Evolutionary conservation across 164 flowering plant species (phyloP).

Genomic region (Chimonanthus praecox): DNA sequence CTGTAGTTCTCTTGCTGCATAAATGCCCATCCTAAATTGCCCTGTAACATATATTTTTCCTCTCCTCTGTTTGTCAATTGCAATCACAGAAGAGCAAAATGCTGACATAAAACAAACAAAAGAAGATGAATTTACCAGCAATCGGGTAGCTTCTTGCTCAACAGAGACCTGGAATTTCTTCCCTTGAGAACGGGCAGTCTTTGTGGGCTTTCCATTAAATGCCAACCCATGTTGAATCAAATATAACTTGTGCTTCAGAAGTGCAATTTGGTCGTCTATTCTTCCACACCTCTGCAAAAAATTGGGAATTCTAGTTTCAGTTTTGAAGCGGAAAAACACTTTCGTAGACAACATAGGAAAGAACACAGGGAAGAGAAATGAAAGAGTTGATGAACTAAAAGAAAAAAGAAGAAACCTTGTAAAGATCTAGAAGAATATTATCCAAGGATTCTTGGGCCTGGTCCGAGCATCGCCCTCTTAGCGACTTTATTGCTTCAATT

Average conservation of each 20-base stretch:
- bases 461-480: slow-evolving; percentile 74
- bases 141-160: slow-evolving; percentile 92
- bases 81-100: neutral
- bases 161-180: slow-evolving; percentile 95
- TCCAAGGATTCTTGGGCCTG: slow-evolving; percentile 98
- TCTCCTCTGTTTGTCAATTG: neutral
- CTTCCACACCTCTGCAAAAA: slow-evolving; percentile 86
- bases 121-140: slow-evolving; percentile 48
- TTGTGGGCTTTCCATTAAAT: slow-evolving; percentile 93
- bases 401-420: slow-evolving; percentile 50
- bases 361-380: neutral
- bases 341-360: neutral
- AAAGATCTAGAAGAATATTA: slow-evolving; percentile 88
- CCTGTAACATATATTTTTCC: slow-evolving; percentile 36
- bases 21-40: slow-evolving; percentile 98
- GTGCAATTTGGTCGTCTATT: slow-evolving; percentile 80
- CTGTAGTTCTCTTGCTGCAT: slow-evolving; percentile 90
- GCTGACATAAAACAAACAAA: too few species aligned
- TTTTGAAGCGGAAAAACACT: neutral
- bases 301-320: neutral
- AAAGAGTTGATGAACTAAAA: neutral
- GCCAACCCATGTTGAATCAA: slow-evolving; percentile 94
- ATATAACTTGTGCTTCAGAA: slow-evolving; percentile 73
- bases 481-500: slow-evolving; percentile 88
- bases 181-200: slow-evolving; percentile 95